Base-by-base conservation (phyloP, 345 rosid species). In the Melaleuca quinquenervia region DNA sequence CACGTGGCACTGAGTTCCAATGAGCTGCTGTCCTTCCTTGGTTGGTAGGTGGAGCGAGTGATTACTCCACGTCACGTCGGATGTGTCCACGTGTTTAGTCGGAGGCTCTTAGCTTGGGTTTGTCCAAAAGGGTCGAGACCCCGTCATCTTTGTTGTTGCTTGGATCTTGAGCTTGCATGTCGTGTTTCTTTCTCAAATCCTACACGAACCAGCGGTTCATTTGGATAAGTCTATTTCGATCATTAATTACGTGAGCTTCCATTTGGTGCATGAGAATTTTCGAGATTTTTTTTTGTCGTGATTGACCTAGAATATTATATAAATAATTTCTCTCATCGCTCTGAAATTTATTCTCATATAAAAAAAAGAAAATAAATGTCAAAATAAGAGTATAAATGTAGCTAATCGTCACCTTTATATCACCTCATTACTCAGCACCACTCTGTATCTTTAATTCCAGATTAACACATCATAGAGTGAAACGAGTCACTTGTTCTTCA, bases 241-340 rank as follows among this genome's bases (percentile, higher is more conserved):
- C 62, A 26, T 55, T 55, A 24, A 26, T 55, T 24, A 55, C 11
- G 3, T n/a, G 60, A 55, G 27, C 60, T 22, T 55, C 22, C 22
- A 55, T 55, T 55, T 55, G 60, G 62, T 26, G 8, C 13, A 10
- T 55, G 62, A 55, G 62, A 55, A 55, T 24, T 22, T 55, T 55
- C 14, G 5, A 55, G 14, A 55, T 55, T 5, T 55, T 22, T 0
- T 2, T 55, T 41, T 41, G 22, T 10, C 6, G 1, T 55, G 2
- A 24, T 55, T 55, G 62, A 4, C 22, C 26, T 24, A 26, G 14
- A n/a, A 55, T 11, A 14, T 14, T 55, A 24, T n/a, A 0, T 5
- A 1, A 55, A 10, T 3, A 0, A 8, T 55, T 55, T 55, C 13
- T 10, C 3, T 55, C 24, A 22, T 3, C 1, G 0, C 0, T 9